Evolutionary conservation across 331 rosid genomes (phyloP).

Genomic region (Rhamnella rubrinervis): DNA sequence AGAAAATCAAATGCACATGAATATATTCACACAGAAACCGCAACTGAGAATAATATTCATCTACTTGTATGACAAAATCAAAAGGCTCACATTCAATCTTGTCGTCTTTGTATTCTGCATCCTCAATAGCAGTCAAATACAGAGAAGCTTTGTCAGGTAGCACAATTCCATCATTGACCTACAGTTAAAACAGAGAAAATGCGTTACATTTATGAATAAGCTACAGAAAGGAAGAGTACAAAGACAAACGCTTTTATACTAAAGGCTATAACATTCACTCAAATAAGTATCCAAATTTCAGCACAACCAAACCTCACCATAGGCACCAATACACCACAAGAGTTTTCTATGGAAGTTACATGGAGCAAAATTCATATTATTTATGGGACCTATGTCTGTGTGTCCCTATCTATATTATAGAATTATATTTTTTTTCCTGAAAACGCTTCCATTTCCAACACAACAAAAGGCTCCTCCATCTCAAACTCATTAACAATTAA

Average conservation of each 20-base stretch:
- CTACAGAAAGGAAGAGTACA: not conserved
- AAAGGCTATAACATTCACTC: not conserved
- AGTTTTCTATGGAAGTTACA: too few species aligned
- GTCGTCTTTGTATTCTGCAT: constrained; percentile 96
- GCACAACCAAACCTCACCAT: not conserved
- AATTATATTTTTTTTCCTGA: too few species aligned
- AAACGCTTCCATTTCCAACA: too few species aligned
- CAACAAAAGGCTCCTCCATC: too few species aligned
- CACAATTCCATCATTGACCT: constrained; percentile 82
- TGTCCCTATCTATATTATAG: too few species aligned
- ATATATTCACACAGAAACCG: not conserved
- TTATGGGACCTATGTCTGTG: too few species aligned
- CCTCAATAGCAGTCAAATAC: constrained; percentile 85
- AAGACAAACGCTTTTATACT: not conserved
- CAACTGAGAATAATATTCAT: not conserved
- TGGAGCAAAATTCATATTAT: too few species aligned
- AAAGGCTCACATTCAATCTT: constrained; percentile 88
- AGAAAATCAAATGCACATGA: not conserved
- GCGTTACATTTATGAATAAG: not conserved
- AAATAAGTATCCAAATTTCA: not conserved
- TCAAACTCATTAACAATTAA: too few species aligned
- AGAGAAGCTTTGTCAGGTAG: constrained; percentile 92
- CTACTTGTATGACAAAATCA: constrained; percentile 16
- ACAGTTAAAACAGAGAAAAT: not conserved
- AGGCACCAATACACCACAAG: too few species aligned